Base-by-base conservation (phyloP, 257 asterid species). In the Linderniella brevidens region DNA sequence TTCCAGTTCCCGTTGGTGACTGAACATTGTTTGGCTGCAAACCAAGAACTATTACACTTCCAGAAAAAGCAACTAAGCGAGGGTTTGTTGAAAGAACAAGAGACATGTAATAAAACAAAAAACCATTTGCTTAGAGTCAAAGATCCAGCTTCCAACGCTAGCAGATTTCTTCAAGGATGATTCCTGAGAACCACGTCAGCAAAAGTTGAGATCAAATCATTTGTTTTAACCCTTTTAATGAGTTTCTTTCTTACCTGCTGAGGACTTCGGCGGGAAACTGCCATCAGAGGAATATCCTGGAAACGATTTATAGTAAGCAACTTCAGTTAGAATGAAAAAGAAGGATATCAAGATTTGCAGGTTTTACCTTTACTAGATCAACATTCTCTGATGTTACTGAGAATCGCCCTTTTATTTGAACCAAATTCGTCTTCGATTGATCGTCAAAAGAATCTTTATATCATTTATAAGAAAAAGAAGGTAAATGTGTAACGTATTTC, bases 371-470 rank as follows among this genome's bases (percentile, higher is more conserved):
- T 36, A 64, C 99, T 69, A 90, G 94, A 75, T 90, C 99, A 10
- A 90, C 93, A 64, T 85, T 90, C 73, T 90, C 99, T 52, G 99
- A 90, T 45, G 99, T 90, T 39, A 90, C 96, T 37, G 99, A 90
- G 68, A 90, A 90, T 20, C 99, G 77, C 62, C 99, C 99, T 75
- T 82, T 90, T 25, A 25, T 25, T 76, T 90, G 99, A 48, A 90
- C 96, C 72, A 90, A 69, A 68, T 77, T 90, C 38, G 74, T 52
- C 59, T 75, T 90, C 19, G 99, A 79, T 65, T 79, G 81, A 64
- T 85, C 99, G 17, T 90, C 99, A 67, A 68, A 48, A 32, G 93
- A 62, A 59, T 90, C 96, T 77, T 77, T 77, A 59, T 70, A 85
- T 4, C 92, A 94, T 90, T 63, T 3, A 25, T 25, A 25, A 25